Percentiles rank a stretch among this genome's conserved stretches.
Evolutionary conservation across 257 asterid genomes (phyloP).

Genomic region (Solanum sejunctum): DNA sequence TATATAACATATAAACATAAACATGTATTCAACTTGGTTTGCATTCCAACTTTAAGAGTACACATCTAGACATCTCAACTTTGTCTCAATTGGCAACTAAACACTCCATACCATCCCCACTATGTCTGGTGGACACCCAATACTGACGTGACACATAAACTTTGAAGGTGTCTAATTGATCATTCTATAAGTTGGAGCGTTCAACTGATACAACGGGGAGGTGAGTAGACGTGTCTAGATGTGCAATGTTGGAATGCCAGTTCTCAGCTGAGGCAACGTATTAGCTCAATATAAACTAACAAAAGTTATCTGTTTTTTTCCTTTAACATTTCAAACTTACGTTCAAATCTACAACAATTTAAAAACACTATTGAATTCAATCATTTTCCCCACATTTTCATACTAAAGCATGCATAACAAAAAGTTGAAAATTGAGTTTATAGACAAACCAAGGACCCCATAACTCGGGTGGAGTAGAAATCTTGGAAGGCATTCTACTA

Average conservation of each 20-base stretch:
- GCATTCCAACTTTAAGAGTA: neutral
- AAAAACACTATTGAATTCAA: neutral
- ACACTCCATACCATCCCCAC: neutral
- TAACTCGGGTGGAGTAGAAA: conserved; percentile 66
- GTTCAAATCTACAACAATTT: neutral
- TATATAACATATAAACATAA: neutral
- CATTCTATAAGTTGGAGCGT: neutral
- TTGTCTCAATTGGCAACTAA: neutral
- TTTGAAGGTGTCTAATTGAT: neutral
- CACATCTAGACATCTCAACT: neutral
- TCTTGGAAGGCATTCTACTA: conserved; percentile 54
- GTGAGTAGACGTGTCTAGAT: neutral
- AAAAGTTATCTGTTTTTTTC: neutral
- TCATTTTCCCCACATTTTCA: neutral
- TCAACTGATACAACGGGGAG: neutral
- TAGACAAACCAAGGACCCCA: conserved; percentile 76
- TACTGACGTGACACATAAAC: neutral
- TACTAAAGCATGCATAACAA: neutral
- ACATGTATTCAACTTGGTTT: neutral
- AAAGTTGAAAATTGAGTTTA: neutral
- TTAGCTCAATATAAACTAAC: neutral
- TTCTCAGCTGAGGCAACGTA: neutral
- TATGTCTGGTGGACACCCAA: neutral
- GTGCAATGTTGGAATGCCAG: neutral
- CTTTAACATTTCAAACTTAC: neutral